Conservation (phyloP, 73 alveolate species). For the Uronychia binucleata region DNA sequence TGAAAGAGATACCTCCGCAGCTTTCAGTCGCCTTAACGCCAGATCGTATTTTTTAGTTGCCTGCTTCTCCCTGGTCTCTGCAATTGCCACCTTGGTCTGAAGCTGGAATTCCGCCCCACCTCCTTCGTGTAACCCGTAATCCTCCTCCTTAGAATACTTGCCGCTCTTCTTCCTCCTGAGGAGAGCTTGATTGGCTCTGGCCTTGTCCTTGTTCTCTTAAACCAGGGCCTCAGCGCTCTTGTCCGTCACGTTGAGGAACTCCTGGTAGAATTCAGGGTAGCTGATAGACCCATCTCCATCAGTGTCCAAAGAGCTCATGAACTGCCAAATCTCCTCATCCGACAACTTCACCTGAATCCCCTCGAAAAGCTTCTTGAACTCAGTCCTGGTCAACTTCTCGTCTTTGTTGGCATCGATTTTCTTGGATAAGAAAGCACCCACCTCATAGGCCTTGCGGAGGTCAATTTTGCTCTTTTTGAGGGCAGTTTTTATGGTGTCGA, state of each 20-base stretch:
- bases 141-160: constrained; percentile 3
- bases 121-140: constrained; percentile 8
- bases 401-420: constrained; percentile 47
- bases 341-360: constrained; percentile 31
- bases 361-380: constrained; percentile 17
- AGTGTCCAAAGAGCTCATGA: constrained; percentile 55
- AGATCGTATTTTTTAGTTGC: constrained; percentile 29
- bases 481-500: constrained; percentile 7
- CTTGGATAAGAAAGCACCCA: not conserved
- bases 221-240: not conserved
- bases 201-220: not conserved
- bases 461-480: constrained; percentile 7
- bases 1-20: constrained; percentile 21
- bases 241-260: constrained; percentile 15
- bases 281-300: constrained; percentile 55
- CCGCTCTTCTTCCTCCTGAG: not conserved
- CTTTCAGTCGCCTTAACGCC: constrained; percentile 16
- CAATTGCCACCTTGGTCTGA: constrained; percentile 34
- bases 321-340: constrained; percentile 36
- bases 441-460: constrained; percentile 42
- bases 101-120: constrained; percentile 21
- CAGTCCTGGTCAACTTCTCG: constrained; percentile 30
- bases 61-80: constrained; percentile 63
- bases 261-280: constrained; percentile 64
- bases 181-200: not conserved